Evolutionary conservation across 768 basidiomycete genomes (phyloP).

Genomic region (Xerocomellus amylosporus): DNA sequence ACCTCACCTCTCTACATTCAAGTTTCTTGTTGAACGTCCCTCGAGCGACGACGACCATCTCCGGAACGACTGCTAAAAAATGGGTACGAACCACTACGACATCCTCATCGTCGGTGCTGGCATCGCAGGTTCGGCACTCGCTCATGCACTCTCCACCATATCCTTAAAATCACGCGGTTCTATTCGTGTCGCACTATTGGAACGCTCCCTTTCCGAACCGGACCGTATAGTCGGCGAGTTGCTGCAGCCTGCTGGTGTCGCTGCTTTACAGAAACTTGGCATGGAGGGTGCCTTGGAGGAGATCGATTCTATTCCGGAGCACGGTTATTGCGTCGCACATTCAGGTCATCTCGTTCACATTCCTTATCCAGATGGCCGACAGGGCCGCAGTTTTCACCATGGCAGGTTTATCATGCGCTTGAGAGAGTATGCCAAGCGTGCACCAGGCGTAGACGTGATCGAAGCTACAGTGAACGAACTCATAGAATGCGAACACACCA

Average conservation of each 20-base stretch:
- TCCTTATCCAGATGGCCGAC: constrained; percentile 72
- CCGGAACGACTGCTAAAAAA: constrained; percentile 1
- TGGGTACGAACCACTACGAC: constrained; percentile 49
- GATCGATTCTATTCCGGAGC: constrained; percentile 81
- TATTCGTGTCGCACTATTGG: constrained; percentile 78
- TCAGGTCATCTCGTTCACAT: constrained; percentile 72
- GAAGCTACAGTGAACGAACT: constrained; percentile 84
- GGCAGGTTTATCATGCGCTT: constrained; percentile 84
- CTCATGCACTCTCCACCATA: constrained; percentile 72
- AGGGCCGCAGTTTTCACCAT: constrained; percentile 92
- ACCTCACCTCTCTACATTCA: too few relatives aligned
- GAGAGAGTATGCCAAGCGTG: constrained; percentile 58
- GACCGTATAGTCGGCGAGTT: constrained; percentile 98
- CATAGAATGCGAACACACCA: constrained; percentile 51
- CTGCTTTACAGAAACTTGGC: constrained; percentile 73
- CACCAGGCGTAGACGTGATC: constrained; percentile 69
- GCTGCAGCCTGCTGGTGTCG: constrained; percentile 88
- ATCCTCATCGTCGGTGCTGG: constrained; percentile 91
- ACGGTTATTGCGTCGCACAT: constrained; percentile 81
- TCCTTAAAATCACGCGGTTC: constrained; percentile 39
- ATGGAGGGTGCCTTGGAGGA: constrained; percentile 71
- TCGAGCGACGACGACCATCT: background rate
- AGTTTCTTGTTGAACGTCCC: too few relatives aligned
- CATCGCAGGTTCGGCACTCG: constrained; percentile 83
- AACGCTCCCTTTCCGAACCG: constrained; percentile 88